Base-by-base conservation (phyloP, 805 yeast species). In the Candida loeiensis region DNA sequence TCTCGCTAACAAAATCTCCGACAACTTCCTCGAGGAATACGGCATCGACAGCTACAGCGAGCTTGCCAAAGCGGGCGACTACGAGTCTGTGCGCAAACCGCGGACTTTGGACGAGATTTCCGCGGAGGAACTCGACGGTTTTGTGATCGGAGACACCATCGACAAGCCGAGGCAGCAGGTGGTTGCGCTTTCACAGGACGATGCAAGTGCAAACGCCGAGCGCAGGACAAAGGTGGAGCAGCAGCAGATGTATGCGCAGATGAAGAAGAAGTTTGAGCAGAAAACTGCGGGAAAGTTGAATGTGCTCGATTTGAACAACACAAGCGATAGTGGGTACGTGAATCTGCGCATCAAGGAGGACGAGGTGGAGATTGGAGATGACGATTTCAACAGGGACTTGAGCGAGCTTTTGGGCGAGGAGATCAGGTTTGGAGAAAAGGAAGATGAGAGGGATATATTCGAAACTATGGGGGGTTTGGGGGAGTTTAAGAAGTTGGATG, bases 281-380 rank as follows among this genome's bases (percentile, higher is more conserved):
- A 39, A 16, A 27, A 31, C 21, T 6, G 34, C 12, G 16, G 34
- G 28, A 11, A 24, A 34, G 6, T 24, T 56, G 14, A 46, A 55
- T 29, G 61, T 66, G 1, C 43, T 67, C 8, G 72, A 67, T 32
- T 55, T 69, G 43, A 60, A 69, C 45, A 69, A 64, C 39, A 49
- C 54, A 30, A 53, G 56, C 34, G 41, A 34, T 6, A 39, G 45
- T 15, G 69, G 63, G 17, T 13, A 11, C 14, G 31, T 27, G 31
- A 27, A 27, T 15, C 17, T 15, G 31, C 31, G 31, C 4, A 27
- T 27, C 13, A 6, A 16, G 7, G 31, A 11, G 8, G 8, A 27
- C 7, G 14, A 14, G 17, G 31, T 4, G 15, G 34, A 30, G n/a
- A 35, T 29, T 12, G 16, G 37, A 2, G 44, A 41, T 9, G 37